phyloP scores from a whole-genome alignment of 768 basidiomycete genomes.

The Neoboletus magnificus region DNA sequence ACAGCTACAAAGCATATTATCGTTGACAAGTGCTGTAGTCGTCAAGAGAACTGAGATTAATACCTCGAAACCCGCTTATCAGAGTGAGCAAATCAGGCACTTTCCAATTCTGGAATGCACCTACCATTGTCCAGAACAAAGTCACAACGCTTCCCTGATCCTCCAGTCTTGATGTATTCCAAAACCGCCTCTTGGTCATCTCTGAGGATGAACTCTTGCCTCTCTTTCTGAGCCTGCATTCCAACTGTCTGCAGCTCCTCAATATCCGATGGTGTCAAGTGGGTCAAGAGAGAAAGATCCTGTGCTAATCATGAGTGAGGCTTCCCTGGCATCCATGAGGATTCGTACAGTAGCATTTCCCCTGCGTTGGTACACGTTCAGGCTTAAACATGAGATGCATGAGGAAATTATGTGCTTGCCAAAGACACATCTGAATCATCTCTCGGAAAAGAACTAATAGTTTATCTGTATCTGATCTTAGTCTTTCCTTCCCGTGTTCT shows the following conservation, averaged over 20 bases:
- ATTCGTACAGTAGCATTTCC: conserved; percentile 83
- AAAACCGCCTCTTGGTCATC: conserved; percentile 80
- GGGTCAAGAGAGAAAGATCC: conserved; percentile 90
- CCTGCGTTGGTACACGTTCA: conserved; percentile 42
- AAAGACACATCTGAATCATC: conserved; percentile 89
- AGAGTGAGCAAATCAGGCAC: neutral
- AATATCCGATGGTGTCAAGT: conserved; percentile 80
- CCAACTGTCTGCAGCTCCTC: conserved; percentile 79
- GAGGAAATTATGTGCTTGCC: conserved; percentile 35
- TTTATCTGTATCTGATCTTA: conserved; percentile 49
- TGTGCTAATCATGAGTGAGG: conserved; percentile 27
- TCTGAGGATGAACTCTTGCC: conserved; percentile 76
- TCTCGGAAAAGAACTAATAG: conserved; percentile 69
- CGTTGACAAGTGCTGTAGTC: neutral
- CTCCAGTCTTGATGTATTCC: conserved; percentile 59
- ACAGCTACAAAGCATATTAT: conserved; percentile 51
- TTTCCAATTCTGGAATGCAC: conserved; percentile 1
- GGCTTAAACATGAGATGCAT: neutral
- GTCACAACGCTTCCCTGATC: conserved; percentile 53
- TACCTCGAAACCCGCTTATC: conserved; percentile 87
- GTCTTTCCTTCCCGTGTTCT: conserved; percentile 42
- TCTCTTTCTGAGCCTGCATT: conserved; percentile 71
- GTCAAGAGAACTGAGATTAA: neutral
- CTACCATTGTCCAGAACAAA: conserved; percentile 90
- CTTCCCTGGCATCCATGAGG: neutral